Percentiles rank a stretch among this genome's conserved stretches.
Evolutionary conservation across 371 early-diverging fungal genomes (phyloP).

Genomic region (Rhizopus arrhizus): DNA sequence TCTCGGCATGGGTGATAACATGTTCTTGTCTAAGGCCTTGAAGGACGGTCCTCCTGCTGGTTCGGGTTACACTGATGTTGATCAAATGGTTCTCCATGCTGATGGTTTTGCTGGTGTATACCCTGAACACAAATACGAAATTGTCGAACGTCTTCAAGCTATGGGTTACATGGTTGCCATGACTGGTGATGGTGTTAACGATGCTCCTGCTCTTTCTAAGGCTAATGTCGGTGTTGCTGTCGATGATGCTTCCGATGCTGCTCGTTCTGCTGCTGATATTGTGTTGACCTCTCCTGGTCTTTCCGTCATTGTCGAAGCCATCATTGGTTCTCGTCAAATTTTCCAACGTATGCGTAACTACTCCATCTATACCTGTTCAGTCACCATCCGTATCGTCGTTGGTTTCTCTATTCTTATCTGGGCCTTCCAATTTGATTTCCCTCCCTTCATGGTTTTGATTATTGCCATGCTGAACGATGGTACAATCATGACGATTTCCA

Average conservation of each 20-base stretch:
- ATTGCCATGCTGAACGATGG: conserved; percentile 63
- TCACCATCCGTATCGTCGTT: conserved; percentile 64
- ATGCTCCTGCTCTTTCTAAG: conserved; percentile 90
- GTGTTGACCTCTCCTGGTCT: conserved; percentile 81
- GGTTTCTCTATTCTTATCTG: conserved; percentile 60
- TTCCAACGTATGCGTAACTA: conserved; percentile 73
- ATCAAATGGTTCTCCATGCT: conserved; percentile 78
- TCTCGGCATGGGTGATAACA: conserved; percentile 71
- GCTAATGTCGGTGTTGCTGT: conserved; percentile 85
- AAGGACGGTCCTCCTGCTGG: conserved; percentile 70
- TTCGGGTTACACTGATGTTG: conserved; percentile 73
- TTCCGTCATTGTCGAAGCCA: conserved; percentile 69
- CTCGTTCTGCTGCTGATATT: conserved; percentile 76
- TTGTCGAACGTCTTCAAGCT: conserved; percentile 87
- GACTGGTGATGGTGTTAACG: conserved; percentile 97
- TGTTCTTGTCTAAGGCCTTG: conserved; percentile 76
- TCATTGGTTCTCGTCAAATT: conserved; percentile 67
- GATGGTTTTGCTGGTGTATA: conserved; percentile 89
- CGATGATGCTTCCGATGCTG: conserved; percentile 76
- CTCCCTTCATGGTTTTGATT: conserved; percentile 66
- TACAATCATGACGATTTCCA: conserved; percentile 64
- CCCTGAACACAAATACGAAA: conserved; percentile 93
- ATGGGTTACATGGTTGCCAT: conserved; percentile 82
- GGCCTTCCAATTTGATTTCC: conserved; percentile 62
- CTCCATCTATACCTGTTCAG: conserved; percentile 63